phyloP scores from a whole-genome alignment of 2,329 filamentous ascomycete genomes.

The Fusarium praegraminearum region DNA sequence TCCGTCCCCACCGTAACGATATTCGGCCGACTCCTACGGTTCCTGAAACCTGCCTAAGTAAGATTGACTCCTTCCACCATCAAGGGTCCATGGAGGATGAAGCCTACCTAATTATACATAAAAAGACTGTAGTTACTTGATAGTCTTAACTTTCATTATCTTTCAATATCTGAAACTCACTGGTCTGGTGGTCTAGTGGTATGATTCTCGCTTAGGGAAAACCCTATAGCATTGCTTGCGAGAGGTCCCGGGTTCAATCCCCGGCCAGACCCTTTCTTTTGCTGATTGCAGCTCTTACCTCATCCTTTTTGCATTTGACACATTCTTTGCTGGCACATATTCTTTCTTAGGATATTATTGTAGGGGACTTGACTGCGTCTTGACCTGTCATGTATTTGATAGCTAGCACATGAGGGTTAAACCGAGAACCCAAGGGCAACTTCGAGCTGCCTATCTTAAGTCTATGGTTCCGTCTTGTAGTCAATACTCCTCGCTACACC shows the following conservation, averaged over 20 bases:
- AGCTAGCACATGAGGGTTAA: not conserved
- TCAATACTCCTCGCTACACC: conserved; percentile 62
- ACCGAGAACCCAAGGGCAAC: not conserved
- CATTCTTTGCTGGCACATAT: not conserved
- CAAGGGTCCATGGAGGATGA: too few relatives aligned
- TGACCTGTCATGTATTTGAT: too few relatives aligned
- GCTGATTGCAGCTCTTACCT: too few relatives aligned
- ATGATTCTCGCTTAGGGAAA: conserved; percentile 78
- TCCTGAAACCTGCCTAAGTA: too few relatives aligned
- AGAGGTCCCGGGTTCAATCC: conserved; percentile 62
- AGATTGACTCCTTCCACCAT: too few relatives aligned
- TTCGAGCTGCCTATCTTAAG: not conserved
- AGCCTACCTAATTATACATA: too few relatives aligned
- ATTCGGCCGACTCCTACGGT: too few relatives aligned
- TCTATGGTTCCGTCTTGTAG: not conserved
- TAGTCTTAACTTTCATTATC: fast-evolving
- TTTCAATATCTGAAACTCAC: not conserved
- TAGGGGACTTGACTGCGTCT: too few relatives aligned
- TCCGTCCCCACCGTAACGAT: too few relatives aligned
- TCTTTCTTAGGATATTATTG: too few relatives aligned
- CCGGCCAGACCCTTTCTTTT: conserved; percentile 56
- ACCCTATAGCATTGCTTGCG: conserved; percentile 55
- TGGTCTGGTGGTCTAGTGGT: conserved; percentile 72
- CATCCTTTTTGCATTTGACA: not conserved
- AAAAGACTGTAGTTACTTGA: fast-evolving